Percentiles rank a stretch among this genome's conserved stretches.
Evolutionary conservation across 1,284 basidiomycete genomes (phyloP).

Genomic region (Sparassis latifolia): DNA sequence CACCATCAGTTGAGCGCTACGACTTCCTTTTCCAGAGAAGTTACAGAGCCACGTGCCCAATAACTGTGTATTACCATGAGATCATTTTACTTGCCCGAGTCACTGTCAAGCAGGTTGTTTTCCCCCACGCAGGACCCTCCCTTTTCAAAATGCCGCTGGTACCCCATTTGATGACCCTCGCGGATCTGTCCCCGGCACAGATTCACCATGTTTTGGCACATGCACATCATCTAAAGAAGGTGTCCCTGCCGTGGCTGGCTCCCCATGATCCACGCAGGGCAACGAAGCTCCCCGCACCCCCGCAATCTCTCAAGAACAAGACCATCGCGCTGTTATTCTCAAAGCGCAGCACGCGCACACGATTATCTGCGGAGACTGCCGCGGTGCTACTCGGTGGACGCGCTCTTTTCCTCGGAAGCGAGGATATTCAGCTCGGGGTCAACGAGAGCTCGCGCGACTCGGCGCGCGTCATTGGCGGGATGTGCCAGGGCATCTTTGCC

Average conservation of each 20-base stretch:
- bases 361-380: constrained; percentile 85
- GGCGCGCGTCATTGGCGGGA: constrained; percentile 83
- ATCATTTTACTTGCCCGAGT: too few relatives aligned
- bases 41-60: too few relatives aligned
- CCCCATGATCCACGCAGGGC: constrained; percentile 25
- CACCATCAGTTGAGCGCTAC: too few relatives aligned
- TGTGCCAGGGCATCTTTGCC: constrained; percentile 97
- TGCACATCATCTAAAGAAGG: constrained; percentile 57
- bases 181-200: constrained; percentile 71
- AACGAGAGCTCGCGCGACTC: constrained; percentile 89
- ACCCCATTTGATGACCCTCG: constrained; percentile 79
- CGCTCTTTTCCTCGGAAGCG: constrained; percentile 87
- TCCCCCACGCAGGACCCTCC: too few relatives aligned
- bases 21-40: too few relatives aligned
- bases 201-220: constrained; percentile 60
- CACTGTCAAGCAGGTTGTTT: too few relatives aligned
- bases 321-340: constrained; percentile 87
- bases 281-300: constrained; percentile 47
- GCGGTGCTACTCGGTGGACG: constrained; percentile 75
- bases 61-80: too few relatives aligned
- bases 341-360: constrained; percentile 91
- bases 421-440: constrained; percentile 95
- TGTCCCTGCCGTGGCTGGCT: constrained; percentile 50
- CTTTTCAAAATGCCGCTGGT: constrained; percentile 16
- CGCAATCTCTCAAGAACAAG: constrained; percentile 71